These are phyloP conservation scores for Thermochaetoides thermophila DNA, from an alignment of 495 filamentous ascomycete species.

Conservation along the genomic window DNA sequence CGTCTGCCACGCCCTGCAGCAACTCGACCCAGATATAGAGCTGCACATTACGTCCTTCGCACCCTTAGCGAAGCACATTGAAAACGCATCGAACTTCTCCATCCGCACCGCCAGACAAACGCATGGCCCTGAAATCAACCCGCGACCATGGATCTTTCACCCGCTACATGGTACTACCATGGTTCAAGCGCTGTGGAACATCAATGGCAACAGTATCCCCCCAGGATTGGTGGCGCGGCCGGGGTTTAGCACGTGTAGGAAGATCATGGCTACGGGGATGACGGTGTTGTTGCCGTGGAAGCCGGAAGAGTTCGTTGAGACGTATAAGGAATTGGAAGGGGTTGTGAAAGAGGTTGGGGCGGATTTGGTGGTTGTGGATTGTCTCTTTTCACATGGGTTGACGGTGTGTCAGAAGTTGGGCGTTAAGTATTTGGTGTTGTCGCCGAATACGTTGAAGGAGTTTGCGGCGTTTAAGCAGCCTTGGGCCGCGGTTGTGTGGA, in stretches of 20 bases:
- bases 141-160: slow-evolving; percentile 2
- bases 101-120: slow-evolving; percentile 2
- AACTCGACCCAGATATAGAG: slow-evolving; percentile 17
- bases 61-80: slow-evolving; percentile 11
- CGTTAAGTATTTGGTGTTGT: slow-evolving; percentile 18
- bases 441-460: slow-evolving; percentile 24
- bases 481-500: slow-evolving; percentile 14
- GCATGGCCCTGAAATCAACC: background rate
- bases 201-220: background rate
- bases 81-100: slow-evolving; percentile 1
- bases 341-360: slow-evolving; percentile 28
- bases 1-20: slow-evolving; percentile 30
- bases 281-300: slow-evolving; percentile 17
- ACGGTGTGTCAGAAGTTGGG: slow-evolving; percentile 25
- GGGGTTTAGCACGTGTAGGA: background rate
- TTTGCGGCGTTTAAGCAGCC: slow-evolving; percentile 17
- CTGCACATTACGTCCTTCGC: slow-evolving; percentile 37
- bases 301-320: slow-evolving; percentile 27
- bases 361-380: slow-evolving; percentile 29
- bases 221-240: background rate
- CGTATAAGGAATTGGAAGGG: slow-evolving; percentile 25
- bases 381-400: slow-evolving; percentile 28
- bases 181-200: background rate
- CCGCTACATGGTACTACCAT: background rate
- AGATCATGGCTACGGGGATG: background rate